Percentiles rank a stretch among this genome's conserved stretches.
These are phyloP conservation scores for Diaporthe nobilis DNA, from an alignment of 2,329 filamentous ascomycete genomes.

Conservation along the genomic window DNA sequence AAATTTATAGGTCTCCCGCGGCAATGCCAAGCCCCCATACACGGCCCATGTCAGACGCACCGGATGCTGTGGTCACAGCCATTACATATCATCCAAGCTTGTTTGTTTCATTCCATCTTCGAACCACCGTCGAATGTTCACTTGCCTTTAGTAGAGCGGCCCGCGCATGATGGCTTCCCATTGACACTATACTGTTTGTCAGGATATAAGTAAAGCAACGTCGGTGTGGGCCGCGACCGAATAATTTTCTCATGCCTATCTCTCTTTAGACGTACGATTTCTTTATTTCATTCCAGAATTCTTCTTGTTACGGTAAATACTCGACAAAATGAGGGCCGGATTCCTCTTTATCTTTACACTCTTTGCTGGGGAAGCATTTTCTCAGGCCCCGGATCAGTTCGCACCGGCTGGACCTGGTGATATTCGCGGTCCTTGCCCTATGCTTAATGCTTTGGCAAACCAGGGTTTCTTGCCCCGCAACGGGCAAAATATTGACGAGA, in stretches of 20 bases:
- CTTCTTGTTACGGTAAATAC: not conserved
- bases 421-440: conserved; percentile 61
- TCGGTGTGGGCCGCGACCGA: no score
- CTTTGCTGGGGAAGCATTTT: conserved; percentile 19
- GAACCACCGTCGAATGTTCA: not conserved
- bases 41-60: not conserved
- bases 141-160: not conserved
- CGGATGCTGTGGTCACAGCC: not conserved
- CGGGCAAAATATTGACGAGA: conserved; percentile 57
- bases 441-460: conserved; percentile 66
- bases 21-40: not conserved
- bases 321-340: conserved; percentile 5
- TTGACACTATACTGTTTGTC: not conserved
- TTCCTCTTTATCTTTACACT: not conserved
- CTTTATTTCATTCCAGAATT: not conserved
- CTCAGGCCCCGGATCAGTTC: conserved; percentile 20
- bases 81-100: conserved; percentile 16
- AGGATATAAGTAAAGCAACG: not conserved
- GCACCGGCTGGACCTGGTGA: conserved; percentile 30
- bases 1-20: conserved; percentile 4
- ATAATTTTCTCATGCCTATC: not conserved
- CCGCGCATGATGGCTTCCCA: not conserved
- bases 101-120: conserved; percentile 22
- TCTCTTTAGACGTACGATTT: not conserved
- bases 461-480: conserved; percentile 63